Evolutionary conservation across 495 filamentous ascomycete genomes (phyloP).

Genomic region (Trichocladium uniseriatum): DNA sequence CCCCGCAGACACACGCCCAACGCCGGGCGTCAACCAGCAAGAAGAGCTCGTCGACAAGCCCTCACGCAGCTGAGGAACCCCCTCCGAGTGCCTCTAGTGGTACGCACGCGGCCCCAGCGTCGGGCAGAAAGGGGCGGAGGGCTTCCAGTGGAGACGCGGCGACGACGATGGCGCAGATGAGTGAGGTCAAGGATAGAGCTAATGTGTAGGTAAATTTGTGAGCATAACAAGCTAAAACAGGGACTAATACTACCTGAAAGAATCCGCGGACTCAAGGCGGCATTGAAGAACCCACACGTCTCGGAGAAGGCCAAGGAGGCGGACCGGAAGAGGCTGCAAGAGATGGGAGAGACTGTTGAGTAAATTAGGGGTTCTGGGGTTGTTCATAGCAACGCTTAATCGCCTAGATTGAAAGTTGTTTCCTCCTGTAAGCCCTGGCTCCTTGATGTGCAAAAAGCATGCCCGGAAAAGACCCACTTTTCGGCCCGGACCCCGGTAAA

Average conservation of each 20-base stretch:
- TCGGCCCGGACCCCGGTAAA: no score
- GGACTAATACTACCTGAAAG: no score
- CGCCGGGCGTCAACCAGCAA: not conserved
- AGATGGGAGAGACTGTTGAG: constrained; percentile 18
- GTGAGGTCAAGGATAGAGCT: constrained; percentile 14
- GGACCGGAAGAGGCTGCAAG: constrained; percentile 22
- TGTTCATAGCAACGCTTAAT: no score
- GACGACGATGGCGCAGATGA: not conserved
- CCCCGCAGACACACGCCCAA: not conserved
- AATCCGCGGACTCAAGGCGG: constrained; percentile 16
- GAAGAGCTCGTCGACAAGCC: no score
- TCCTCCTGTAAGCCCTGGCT: no score
- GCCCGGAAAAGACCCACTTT: no score
- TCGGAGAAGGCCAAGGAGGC: constrained; percentile 24
- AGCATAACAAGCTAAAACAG: no score
- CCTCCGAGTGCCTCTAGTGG: no score
- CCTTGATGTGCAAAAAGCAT: no score
- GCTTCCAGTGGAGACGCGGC: constrained; percentile 9
- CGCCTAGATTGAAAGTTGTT: no score
- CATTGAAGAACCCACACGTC: constrained; percentile 17
- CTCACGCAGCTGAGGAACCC: no score
- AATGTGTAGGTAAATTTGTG: constrained; percentile 12
- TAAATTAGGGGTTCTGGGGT: not conserved
- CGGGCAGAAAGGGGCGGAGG: constrained; percentile 10
- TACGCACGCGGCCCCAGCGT: not conserved